A percentile compares a stretch with the other conserved stretches of the same genome.
Evolutionary conservation across 2,329 filamentous ascomycete species (phyloP).

Genomic region (Cercospora sojina): DNA sequence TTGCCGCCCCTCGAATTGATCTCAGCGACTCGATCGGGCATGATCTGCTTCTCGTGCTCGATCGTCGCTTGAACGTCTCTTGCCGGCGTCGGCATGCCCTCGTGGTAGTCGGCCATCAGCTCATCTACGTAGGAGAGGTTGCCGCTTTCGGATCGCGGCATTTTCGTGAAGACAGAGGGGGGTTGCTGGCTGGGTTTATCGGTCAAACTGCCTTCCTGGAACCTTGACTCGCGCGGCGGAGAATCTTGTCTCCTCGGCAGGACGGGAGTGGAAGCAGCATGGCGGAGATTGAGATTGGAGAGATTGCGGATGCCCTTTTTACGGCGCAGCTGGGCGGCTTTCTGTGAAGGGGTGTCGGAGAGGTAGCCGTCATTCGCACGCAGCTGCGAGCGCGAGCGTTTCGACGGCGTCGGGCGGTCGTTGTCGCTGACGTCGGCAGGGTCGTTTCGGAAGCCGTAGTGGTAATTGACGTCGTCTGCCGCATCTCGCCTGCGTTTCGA

Average conservation of each 20-base stretch:
- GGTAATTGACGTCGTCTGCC: constrained; percentile 26
- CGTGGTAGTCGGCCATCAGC: constrained; percentile 43
- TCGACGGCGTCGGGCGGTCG: constrained; percentile 31
- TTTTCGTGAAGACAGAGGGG: constrained; percentile 64
- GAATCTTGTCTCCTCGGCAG: constrained; percentile 23
- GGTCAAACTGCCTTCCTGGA: constrained; percentile 81
- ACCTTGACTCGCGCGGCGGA: constrained; percentile 59
- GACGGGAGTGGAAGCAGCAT: constrained; percentile 31
- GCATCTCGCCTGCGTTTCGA: constrained; percentile 36
- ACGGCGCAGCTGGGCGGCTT: constrained; percentile 34
- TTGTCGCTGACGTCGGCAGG: constrained; percentile 25
- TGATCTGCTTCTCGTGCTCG: constrained; percentile 26
- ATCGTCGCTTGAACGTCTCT: constrained; percentile 24
- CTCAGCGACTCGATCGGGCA: constrained; percentile 24
- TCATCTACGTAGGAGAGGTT: constrained; percentile 38
- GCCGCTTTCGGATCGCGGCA: constrained; percentile 33
- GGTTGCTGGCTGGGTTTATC: constrained; percentile 72
- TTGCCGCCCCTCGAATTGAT: constrained; percentile 36
- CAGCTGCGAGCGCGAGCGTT: constrained; percentile 31
- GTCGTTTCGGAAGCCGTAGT: constrained; percentile 18
- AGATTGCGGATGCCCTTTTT: constrained; percentile 39
- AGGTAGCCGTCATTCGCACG: constrained; percentile 22
- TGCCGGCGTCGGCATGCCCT: constrained; percentile 21
- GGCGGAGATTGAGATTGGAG: constrained; percentile 38
- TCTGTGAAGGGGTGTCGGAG: constrained; percentile 27